Conservation (phyloP, 805 yeast species). For the Metschnikowia continentalis region DNA sequence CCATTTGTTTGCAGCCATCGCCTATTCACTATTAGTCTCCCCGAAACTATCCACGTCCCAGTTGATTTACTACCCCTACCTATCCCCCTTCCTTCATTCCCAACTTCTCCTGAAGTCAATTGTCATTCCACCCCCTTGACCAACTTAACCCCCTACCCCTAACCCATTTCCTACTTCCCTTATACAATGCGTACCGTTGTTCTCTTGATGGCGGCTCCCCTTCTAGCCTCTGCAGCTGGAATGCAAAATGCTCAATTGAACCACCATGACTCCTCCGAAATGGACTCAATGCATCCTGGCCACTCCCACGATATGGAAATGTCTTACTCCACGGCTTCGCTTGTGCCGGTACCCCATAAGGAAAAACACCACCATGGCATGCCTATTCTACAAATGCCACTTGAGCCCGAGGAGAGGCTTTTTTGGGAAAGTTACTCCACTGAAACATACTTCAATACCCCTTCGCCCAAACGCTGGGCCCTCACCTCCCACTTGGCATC, state of each 20-base stretch:
- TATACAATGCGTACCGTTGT: not conserved
- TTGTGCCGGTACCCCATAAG: slow-evolving; percentile 33
- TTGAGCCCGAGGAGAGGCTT: slow-evolving; percentile 65
- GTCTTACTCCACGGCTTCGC: not conserved
- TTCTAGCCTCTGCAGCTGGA: not conserved
- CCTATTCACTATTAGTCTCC: too few relatives aligned
- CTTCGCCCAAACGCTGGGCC: slow-evolving; percentile 45
- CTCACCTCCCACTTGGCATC: slow-evolving; percentile 53
- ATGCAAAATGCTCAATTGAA: not conserved
- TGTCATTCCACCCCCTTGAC: too few relatives aligned
- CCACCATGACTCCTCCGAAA: not conserved
- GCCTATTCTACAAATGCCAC: slow-evolving; percentile 64
- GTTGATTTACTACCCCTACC: too few relatives aligned
- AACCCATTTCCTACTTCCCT: not conserved
- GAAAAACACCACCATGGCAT: slow-evolving; percentile 56
- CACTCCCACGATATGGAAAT: not conserved
- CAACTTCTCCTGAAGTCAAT: too few relatives aligned
- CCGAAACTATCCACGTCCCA: too few relatives aligned
- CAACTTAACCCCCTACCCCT: not conserved
- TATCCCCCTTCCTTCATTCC: too few relatives aligned
- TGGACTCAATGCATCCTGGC: not conserved
- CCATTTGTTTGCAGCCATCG: too few relatives aligned
- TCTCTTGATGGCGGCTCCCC: slow-evolving; percentile 1
- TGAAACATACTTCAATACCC: slow-evolving; percentile 63
- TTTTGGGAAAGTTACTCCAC: slow-evolving; percentile 81